Evolutionary conservation across 2,329 filamentous ascomycete genomes (phyloP), one percentile per base, ranked within the genome.

Genomic region (Paraconiothyrium brasiliense): DNA sequence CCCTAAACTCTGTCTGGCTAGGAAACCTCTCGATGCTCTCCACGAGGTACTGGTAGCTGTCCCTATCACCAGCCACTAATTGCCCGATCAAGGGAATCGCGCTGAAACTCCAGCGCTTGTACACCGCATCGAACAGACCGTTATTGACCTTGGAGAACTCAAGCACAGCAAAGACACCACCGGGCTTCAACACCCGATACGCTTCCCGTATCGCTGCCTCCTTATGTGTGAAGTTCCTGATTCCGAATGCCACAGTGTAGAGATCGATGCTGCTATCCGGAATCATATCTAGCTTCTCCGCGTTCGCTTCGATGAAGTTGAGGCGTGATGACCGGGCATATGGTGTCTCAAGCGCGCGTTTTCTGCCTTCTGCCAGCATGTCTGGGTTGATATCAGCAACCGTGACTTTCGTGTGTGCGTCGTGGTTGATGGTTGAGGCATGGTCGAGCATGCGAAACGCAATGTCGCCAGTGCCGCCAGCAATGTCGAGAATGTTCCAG

Each of bases 21-120:
- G 95, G 96, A 77, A 98, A 98, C 51, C 87, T 84, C 81, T 97
- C 94, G 78, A 99, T 99, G 79, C 94, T 97, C 85, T 99, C 95
- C 10, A 99, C 95, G 10, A 99, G 85, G 80, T 99, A 99, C 84
- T 99, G 95, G 80, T 99, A 99, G 77, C 93, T 97, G 74, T 96
- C 94, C 59, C 94, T 85, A 77, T 99, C 96, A 7, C 92, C 93
- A 1, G 95, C 94, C 16, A 99, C 94, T 63, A 99, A 76, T 81
- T 99, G 94, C 2, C 95, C 96, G 73, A 99, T 97, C 69, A 99
- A 79, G 0, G 95, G 95, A 67, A 99, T 99, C 13, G 93, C 93
- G 62, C 89, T 86, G 78, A 99, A 99, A 63, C 92, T 97, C 94
- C 96, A 99, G 61, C 91, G 87, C 85, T 97, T 97, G 81, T 99